phyloP scores from a whole-genome alignment of 768 basidiomycete species.

The Amanita molliuscula region DNA sequence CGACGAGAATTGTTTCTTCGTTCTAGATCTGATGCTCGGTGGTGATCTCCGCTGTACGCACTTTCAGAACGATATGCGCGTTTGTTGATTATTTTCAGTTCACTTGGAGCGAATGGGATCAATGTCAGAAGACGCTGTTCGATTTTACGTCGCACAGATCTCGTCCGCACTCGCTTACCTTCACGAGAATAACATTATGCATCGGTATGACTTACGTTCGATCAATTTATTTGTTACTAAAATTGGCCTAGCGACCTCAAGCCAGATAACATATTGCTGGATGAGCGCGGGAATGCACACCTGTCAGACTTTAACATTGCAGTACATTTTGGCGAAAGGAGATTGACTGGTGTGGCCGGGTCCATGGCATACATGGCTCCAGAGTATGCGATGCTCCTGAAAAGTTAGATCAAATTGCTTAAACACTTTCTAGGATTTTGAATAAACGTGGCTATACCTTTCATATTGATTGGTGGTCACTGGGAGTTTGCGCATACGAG shows the following conservation, averaged over 20 bases:
- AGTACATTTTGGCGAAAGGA: slow-evolving; percentile 86
- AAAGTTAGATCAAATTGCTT: slow-evolving; percentile 3
- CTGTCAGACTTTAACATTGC: slow-evolving; percentile 98
- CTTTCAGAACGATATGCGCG: neutral
- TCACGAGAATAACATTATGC: slow-evolving; percentile 91
- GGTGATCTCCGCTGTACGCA: slow-evolving; percentile 86
- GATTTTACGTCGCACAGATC: slow-evolving; percentile 85
- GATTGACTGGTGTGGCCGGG: slow-evolving; percentile 86
- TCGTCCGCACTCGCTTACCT: slow-evolving; percentile 83
- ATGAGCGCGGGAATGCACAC: slow-evolving; percentile 93
- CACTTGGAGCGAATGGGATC: slow-evolving; percentile 77
- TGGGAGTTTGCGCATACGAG: slow-evolving; percentile 90
- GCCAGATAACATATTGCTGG: slow-evolving; percentile 95
- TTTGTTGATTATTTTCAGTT: slow-evolving; percentile 34
- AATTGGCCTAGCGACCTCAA: slow-evolving; percentile 68
- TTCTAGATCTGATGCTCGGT: slow-evolving; percentile 93
- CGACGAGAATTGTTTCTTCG: slow-evolving; percentile 98
- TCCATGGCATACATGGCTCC: slow-evolving; percentile 99
- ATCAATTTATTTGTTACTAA: slow-evolving; percentile 7
- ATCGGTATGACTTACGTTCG: slow-evolving; percentile 51
- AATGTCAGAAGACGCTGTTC: slow-evolving; percentile 67
- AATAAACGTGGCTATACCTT: slow-evolving; percentile 91
- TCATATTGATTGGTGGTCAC: slow-evolving; percentile 95
- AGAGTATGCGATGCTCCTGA: slow-evolving; percentile 33
- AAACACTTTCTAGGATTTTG: slow-evolving; percentile 44